Conservation (phyloP, 257 asterid species). For the Thymus quinquecostatus region DNA sequence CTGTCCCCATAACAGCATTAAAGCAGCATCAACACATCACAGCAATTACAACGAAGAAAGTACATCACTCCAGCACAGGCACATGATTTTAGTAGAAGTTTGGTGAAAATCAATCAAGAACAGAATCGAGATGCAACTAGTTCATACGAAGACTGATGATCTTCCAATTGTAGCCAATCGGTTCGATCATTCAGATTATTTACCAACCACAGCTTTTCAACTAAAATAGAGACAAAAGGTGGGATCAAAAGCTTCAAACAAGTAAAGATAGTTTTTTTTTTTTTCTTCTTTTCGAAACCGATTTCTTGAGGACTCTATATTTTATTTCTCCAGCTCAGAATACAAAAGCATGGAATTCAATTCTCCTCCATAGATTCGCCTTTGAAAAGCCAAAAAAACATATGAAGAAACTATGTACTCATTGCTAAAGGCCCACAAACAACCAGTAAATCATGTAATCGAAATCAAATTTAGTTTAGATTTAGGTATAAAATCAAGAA, state of each 20-base stretch:
- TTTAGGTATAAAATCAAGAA: not conserved
- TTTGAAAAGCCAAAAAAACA: conserved; percentile 4
- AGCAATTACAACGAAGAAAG: not conserved
- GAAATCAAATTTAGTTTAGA: conserved; percentile 4
- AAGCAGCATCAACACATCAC: not conserved
- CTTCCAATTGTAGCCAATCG: not conserved
- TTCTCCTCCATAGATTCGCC: not conserved
- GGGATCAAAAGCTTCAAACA: not conserved
- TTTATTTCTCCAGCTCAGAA: conserved; percentile 9
- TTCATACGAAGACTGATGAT: conserved; percentile 1
- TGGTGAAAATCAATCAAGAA: not conserved
- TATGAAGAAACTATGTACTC: not conserved
- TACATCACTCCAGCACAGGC: not conserved
- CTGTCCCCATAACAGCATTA: not conserved
- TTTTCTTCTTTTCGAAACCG: not conserved
- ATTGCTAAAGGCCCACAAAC: conserved; percentile 20
- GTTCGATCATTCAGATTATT: conserved; percentile 3
- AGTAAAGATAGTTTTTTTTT: not conserved
- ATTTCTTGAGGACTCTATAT: conserved; percentile 3
- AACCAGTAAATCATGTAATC: not conserved
- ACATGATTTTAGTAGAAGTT: not conserved
- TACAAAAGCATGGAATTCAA: conserved; percentile 1
- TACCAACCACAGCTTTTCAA: not conserved
- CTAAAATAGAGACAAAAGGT: not conserved
- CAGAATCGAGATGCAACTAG: not conserved